Evolutionary conservation across 2,329 filamentous ascomycete species (phyloP), one percentile per base, ranked within the genome.

Genomic region (Phoma sp.): DNA sequence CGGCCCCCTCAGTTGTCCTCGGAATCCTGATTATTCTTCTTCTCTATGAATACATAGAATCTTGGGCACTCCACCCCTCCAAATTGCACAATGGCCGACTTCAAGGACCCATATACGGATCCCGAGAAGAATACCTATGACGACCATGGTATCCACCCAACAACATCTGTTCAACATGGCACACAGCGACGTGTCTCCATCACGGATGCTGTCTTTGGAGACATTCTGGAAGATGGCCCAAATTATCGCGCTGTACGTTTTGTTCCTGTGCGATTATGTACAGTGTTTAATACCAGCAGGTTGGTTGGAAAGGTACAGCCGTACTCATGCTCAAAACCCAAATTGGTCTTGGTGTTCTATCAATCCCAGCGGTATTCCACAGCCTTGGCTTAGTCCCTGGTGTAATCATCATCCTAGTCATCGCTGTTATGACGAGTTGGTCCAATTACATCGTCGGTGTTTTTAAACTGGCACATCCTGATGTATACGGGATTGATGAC

Each of bases 401-500:
- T n/a, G 63, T 82, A 10, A 76, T 83, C 21, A 71, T 74, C 21
- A 68, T 83, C 6, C 32, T 74, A 3, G 49, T 61, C 2, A 74
- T 82, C 23, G 76, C 71, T 1, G 53, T 25, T 17, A 80, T 82
- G 57, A 81, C 80, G 0, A 78, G 77, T 2, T 83, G 80, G 80
- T 80, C 78, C 2, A 72, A 75, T 46, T 81, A 79, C 56, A 78
- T 81, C 20, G 71, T 83, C 10, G 80, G 79, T 7, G 62, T 72
- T n/a, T 85, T 85, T 72, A 85, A 85, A 62, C 59, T 83, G 26
- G 72, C 75, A 12, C 83, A 84, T 61, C 79, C 80, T 1, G 76
- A 83, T 55, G 82, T 85, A 3, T 84, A 85, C 61, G 80, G 80
- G 45, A 84, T 85, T 72, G 83, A 83, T 34, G 83, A 85, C 57